Evolutionary conservation across 176 grass and related monocot species (phyloP), one percentile per base, ranked within the genome.

Genomic region (Rhynchospora pubera): DNA sequence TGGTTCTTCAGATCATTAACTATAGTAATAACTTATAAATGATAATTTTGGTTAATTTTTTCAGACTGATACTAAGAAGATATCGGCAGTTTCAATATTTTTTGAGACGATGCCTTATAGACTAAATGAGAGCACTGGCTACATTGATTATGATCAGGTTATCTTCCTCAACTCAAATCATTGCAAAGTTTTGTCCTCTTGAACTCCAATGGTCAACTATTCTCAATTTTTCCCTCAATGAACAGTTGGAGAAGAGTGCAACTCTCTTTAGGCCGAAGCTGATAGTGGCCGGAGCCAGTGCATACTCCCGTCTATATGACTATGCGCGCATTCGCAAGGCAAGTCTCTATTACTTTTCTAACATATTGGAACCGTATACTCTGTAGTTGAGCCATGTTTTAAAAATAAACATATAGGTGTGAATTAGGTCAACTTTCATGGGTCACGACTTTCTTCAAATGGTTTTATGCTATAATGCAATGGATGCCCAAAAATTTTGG

Each of bases 51-150:
- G 78, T 69, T 82, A 24, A 59, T 81, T 64, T 86, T 85, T 88
- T 62, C 91, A 99, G 97, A 99, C 97, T 78, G 97, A 99, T 85
- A 99, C 97, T 65, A 99, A 99, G 91, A 99, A 99, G 88, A 99
- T 99, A 42, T 99, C 97, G 19, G 97, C 93, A 60, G 91, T 92
- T 77, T 99, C 97, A 0, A 99, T 99, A 79, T 99, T 99, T 86
- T 99, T 99, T 68, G 97, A 99, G 85, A 99, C 97, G 84, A 99
- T 99, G 93, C 97, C 97, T 22, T 99, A 99, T 82, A 89, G 97
- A 87, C 86, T 99, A 83, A 85, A 99, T 81, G 97, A 99, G 84
- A 95, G 89, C 81, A 99, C 97, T 79, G 97, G 97, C 51, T 99
- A 93, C 62, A 99, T 99, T 91, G 97, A 99, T 86, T 99, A 99